Percentiles rank a stretch among this genome's conserved stretches.
These are phyloP conservation scores for Didymella keratinophila DNA, from an alignment of 2,329 filamentous ascomycete species.

Conservation along the genomic window DNA sequence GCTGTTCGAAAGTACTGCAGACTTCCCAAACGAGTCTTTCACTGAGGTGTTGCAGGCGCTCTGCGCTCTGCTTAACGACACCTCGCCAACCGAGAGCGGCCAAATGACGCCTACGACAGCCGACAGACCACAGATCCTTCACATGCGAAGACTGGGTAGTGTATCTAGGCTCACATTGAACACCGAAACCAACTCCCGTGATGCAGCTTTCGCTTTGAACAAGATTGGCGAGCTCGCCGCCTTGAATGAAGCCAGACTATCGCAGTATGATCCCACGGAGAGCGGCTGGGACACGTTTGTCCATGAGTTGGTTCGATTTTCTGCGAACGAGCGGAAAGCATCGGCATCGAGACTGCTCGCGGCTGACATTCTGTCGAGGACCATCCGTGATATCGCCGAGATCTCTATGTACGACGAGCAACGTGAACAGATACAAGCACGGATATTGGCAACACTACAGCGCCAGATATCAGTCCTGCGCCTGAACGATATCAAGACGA, in stretches of 20 bases:
- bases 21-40: conserved; percentile 87
- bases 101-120: conserved; percentile 34
- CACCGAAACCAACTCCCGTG: conserved; percentile 52
- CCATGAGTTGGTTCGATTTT: conserved; percentile 60
- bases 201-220: conserved; percentile 58
- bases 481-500: conserved; percentile 58
- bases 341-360: conserved; percentile 58
- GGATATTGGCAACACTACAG: conserved; percentile 72
- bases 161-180: conserved; percentile 53
- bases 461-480: conserved; percentile 65
- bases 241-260: conserved; percentile 65
- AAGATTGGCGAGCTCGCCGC: conserved; percentile 57
- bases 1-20: conserved; percentile 88
- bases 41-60: conserved; percentile 77
- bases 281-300: conserved; percentile 80
- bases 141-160: conserved; percentile 53
- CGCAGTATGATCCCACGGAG: conserved; percentile 68
- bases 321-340: conserved; percentile 50
- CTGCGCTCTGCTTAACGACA: conserved; percentile 69
- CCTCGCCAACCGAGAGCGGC: conserved; percentile 31
- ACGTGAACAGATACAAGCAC: conserved; percentile 68
- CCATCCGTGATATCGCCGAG: conserved; percentile 57
- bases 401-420: conserved; percentile 60
- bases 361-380: conserved; percentile 58
- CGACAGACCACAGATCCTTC: conserved; percentile 40